Evolutionary conservation across 257 asterid species (phyloP).

Genomic region (Primulina eburnea): DNA sequence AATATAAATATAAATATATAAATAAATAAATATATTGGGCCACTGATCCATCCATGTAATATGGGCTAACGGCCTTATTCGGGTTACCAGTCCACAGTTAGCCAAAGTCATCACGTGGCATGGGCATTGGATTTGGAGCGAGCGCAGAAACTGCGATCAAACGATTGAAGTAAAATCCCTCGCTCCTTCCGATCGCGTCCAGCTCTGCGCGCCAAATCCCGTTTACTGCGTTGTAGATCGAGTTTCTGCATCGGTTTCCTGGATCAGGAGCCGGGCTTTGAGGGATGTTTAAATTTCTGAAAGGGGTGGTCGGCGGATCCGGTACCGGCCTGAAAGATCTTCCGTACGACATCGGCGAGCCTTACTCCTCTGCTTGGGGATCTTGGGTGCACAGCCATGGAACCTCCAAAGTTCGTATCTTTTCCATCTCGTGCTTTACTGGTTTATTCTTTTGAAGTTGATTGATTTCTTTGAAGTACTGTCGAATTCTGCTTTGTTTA

Average conservation of each 20-base stretch:
- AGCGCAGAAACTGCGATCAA: not conserved
- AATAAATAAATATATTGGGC: too few relatives aligned
- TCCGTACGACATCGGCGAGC: slow-evolving; percentile 94
- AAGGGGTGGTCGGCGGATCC: slow-evolving; percentile 96
- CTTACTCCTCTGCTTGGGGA: slow-evolving; percentile 96
- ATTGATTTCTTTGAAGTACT: not conserved
- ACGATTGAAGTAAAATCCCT: not conserved
- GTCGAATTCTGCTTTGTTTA: not conserved
- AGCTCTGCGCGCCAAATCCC: slow-evolving; percentile 30
- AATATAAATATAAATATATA: too few relatives aligned
- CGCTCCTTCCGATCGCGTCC: slow-evolving; percentile 9
- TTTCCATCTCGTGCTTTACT: slow-evolving; percentile 9
- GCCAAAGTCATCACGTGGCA: too few relatives aligned
- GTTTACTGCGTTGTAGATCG: slow-evolving; percentile 27
- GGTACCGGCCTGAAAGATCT: slow-evolving; percentile 92
- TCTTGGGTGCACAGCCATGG: slow-evolving; percentile 96
- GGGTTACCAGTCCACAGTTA: too few relatives aligned
- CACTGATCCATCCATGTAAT: too few relatives aligned
- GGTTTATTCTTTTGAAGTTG: slow-evolving; percentile 12
- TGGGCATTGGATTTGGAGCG: not conserved
- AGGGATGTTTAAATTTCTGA: slow-evolving; percentile 76
- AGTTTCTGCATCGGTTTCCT: slow-evolving; percentile 19
- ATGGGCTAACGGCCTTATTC: too few relatives aligned
- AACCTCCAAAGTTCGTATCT: slow-evolving; percentile 62
- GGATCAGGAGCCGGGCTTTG: slow-evolving; percentile 30